Evolutionary conservation across 805 yeast genomes (phyloP), one percentile per base, ranked within the genome.

Genomic region (Pichia eremophila): DNA sequence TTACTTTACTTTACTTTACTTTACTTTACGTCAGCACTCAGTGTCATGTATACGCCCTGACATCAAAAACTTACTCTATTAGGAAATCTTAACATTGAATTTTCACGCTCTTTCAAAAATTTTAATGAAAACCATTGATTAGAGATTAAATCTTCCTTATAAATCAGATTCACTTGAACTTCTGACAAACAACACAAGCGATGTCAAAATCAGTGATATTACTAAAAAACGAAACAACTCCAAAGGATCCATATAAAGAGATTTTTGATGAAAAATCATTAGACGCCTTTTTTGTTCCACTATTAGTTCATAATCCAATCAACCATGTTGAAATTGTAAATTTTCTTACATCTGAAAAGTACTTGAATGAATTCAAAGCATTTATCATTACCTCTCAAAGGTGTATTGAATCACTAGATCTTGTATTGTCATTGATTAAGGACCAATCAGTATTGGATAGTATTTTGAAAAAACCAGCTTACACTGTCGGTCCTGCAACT

Each of bases 401-500:
- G 54, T 95, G 96, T 2, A 95, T 90, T 0, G 96, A 90, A 55
- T 81, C 87, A 6, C 63, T 88, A 12, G 76, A 75, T 51, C 67
- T 69, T 37, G 61, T 75, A 14, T 64, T 82, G 7, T 51, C 54
- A 0, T 48, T 49, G 11, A 54, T 70, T n/a, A 44, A 45, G 36
- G 38, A 41, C 8, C 54, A 51, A 15, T 46, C 40, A 8, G 36
- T 42, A 15, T 54, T 50, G 46, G 43, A 38, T 7, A 25, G 36
- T 28, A 43, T 60, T 15, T 46, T 43, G 0, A 66, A 81, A 1
- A 79, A 79, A 55, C 76, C 81, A 0, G 82, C 83, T 0, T 91
- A 81, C 58, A 87, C 96, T 0, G 96, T 91, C 7, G 98, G 98
- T 0, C 96, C 96, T 1, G 89, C 95, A 0, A 91, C 98, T 0